phyloP scores from a whole-genome alignment of 345 rosid genomes.

The Eucalyptus dawsonii region DNA sequence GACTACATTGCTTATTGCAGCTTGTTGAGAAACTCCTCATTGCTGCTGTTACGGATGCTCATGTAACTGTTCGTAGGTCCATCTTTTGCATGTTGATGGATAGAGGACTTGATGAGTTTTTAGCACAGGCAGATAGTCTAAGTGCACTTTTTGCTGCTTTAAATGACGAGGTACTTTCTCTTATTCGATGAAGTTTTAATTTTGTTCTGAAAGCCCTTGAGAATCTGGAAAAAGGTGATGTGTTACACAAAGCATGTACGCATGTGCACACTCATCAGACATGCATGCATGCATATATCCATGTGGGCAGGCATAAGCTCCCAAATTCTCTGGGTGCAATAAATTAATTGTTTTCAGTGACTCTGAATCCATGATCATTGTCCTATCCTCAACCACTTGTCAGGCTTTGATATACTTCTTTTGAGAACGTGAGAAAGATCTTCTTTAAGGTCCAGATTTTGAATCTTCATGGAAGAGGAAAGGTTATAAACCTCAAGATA shows the following conservation, averaged over 20 bases:
- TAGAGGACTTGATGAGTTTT: slow-evolving; percentile 81
- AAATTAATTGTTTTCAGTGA: background rate
- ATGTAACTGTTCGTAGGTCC: slow-evolving; percentile 87
- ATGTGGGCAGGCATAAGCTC: background rate
- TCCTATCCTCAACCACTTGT: background rate
- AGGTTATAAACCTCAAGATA: background rate
- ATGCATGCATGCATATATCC: background rate
- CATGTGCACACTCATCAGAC: background rate
- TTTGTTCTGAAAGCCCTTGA: background rate
- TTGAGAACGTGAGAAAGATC: background rate
- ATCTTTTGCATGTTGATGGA: slow-evolving; percentile 71
- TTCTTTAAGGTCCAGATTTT: background rate
- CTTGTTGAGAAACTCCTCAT: slow-evolving; percentile 97
- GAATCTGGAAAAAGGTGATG: background rate
- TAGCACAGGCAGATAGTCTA: slow-evolving; percentile 96
- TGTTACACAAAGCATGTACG: background rate
- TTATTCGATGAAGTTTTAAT: background rate
- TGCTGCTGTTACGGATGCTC: slow-evolving; percentile 93
- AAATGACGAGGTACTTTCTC: slow-evolving; percentile 77
- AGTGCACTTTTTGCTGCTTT: slow-evolving; percentile 96
- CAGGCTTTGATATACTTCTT: background rate
- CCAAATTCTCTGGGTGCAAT: background rate
- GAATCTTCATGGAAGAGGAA: background rate
- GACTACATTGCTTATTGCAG: slow-evolving; percentile 32
- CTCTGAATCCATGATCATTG: background rate